phyloP scores from a whole-genome alignment of 768 basidiomycete genomes.

The Lactarius deliciosus region DNA sequence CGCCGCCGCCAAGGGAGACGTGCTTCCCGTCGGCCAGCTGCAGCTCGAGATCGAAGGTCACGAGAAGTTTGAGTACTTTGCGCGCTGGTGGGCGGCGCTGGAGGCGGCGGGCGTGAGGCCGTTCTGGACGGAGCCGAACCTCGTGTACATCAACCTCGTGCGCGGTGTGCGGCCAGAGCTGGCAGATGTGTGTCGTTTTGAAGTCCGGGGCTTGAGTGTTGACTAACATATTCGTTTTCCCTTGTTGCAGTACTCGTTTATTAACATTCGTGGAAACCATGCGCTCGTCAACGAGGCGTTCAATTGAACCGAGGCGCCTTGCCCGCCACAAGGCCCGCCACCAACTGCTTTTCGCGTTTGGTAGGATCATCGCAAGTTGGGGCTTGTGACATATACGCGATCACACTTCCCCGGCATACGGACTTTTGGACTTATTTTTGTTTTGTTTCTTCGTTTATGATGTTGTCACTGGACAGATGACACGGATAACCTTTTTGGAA shows the following conservation, averaged over 20 bases:
- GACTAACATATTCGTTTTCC: not conserved
- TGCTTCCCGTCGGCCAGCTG: constrained; percentile 67
- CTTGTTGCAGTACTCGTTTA: constrained; percentile 40
- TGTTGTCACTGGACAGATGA: not conserved
- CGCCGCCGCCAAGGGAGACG: not conserved
- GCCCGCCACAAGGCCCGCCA: not conserved
- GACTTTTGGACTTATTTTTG: not conserved
- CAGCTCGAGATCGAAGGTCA: constrained; percentile 54
- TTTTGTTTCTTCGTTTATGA: not conserved
- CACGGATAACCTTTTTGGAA: not conserved
- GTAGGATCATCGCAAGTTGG: not conserved
- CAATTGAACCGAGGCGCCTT: not conserved
- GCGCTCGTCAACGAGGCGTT: constrained; percentile 2
- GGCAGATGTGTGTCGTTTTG: constrained; percentile 37
- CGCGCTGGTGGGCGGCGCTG: constrained; percentile 66
- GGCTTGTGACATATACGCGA: not conserved
- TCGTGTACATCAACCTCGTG: constrained; percentile 46
- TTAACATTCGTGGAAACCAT: constrained; percentile 12
- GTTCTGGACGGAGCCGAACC: constrained; percentile 63
- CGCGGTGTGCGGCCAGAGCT: constrained; percentile 41
- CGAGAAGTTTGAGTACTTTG: constrained; percentile 49
- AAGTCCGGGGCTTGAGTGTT: too few relatives aligned
- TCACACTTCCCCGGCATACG: not conserved
- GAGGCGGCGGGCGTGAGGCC: constrained; percentile 67
- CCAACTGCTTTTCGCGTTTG: not conserved